Evolutionary conservation across 495 filamentous ascomycete species (phyloP).

Genomic region (Trichoderma orchidacearum): DNA sequence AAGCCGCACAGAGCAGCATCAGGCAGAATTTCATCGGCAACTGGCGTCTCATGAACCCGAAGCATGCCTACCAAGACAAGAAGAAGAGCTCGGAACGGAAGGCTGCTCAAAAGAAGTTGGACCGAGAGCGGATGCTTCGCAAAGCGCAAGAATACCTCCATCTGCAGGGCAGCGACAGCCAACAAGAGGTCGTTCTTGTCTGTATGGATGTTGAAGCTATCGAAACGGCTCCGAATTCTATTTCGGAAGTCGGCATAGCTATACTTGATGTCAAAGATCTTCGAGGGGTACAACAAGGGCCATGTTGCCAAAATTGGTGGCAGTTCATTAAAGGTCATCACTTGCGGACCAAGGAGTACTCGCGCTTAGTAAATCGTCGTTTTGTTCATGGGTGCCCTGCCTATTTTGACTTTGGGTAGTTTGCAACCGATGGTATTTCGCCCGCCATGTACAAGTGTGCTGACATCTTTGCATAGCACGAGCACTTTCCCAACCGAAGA

Average conservation of each 20-base stretch:
- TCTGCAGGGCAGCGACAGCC: slow-evolving; percentile 24
- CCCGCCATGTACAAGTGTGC: slow-evolving; percentile 26
- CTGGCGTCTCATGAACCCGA: background rate
- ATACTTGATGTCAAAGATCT: slow-evolving; percentile 59
- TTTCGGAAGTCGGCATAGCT: slow-evolving; percentile 82
- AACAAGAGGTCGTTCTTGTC: slow-evolving; percentile 48
- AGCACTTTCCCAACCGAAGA: slow-evolving; percentile 14
- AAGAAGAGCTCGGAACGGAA: background rate
- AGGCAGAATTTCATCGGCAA: slow-evolving; percentile 6
- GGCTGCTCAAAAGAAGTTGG: background rate
- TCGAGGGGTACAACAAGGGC: slow-evolving; percentile 41
- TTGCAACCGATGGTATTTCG: background rate
- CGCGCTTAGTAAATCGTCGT: slow-evolving; percentile 44
- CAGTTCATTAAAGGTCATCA: slow-evolving; percentile 53
- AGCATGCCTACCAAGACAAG: background rate
- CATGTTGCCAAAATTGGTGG: slow-evolving; percentile 48
- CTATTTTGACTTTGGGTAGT: slow-evolving; percentile 60
- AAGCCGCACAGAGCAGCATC: slow-evolving; percentile 9
- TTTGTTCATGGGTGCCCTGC: slow-evolving; percentile 60
- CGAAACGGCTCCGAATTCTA: slow-evolving; percentile 42
- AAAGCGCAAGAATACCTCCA: slow-evolving; percentile 6
- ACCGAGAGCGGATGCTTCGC: slow-evolving; percentile 9
- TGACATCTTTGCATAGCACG: slow-evolving; percentile 9
- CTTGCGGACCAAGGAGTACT: slow-evolving; percentile 59
- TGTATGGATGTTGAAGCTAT: slow-evolving; percentile 72